Conservation (phyloP, 768 basidiomycete species). For the Mycena venus region DNA sequence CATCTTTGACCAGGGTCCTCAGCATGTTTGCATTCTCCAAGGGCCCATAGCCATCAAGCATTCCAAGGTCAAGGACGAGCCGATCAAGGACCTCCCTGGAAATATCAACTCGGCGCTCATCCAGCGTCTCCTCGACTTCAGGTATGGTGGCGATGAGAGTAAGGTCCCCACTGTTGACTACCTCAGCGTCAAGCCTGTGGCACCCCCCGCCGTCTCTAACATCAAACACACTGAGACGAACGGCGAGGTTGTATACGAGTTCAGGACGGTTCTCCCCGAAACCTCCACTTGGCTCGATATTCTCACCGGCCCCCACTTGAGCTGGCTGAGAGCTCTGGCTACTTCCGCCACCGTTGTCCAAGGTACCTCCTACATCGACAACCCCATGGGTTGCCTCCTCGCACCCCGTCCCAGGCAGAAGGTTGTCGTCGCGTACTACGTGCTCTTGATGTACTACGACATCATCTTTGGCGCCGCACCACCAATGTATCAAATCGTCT, state of each 20-base stretch:
- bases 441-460: conserved; percentile 97
- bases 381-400: too few relatives aligned
- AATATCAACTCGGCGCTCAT: conserved; percentile 86
- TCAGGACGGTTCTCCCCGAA: conserved; percentile 69
- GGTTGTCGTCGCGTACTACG: conserved; percentile 77
- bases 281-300: conserved; percentile 85
- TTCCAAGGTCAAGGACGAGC: conserved; percentile 90
- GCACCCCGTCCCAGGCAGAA: conserved; percentile 85
- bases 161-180: too few relatives aligned
- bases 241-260: conserved; percentile 62
- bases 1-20: conserved; percentile 98
- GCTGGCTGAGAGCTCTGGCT: too few relatives aligned
- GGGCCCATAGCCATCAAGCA: conserved; percentile 96
- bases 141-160: too few relatives aligned
- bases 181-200: conserved; percentile 55
- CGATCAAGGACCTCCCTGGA: conserved; percentile 92
- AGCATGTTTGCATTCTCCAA: conserved; percentile 97
- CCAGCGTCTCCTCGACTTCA: too few relatives aligned
- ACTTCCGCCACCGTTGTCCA: too few relatives aligned
- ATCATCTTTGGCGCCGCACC: conserved; percentile 96
- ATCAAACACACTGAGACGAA: conserved; percentile 60
- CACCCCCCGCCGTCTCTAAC: conserved; percentile 52
- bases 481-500: too few relatives aligned
- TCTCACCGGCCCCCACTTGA: conserved; percentile 84
- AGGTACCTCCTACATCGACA: too few relatives aligned